Evolutionary conservation across 139 green algal genomes (phyloP).

Genomic region (Pleodorina starrii): DNA sequence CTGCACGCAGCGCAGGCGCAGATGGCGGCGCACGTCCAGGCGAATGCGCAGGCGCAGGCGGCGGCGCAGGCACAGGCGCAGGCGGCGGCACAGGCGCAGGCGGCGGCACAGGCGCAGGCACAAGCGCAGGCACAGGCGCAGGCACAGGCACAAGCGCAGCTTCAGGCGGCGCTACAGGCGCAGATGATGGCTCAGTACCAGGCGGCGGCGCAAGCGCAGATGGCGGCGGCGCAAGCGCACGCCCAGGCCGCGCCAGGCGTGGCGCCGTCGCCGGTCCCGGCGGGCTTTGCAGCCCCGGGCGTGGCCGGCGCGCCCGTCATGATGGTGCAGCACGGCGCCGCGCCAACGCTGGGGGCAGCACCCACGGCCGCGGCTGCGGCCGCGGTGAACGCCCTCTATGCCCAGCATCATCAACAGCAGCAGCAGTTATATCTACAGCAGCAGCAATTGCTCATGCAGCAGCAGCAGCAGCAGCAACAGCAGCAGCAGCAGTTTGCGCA

Average conservation of each 20-base stretch:
- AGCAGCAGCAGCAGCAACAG: conserved; percentile 34
- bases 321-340: background rate
- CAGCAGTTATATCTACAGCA: conserved; percentile 6
- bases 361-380: background rate
- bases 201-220: conserved; percentile 1
- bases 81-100: background rate
- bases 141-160: background rate
- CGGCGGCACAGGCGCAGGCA: background rate
- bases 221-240: background rate
- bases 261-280: background rate
- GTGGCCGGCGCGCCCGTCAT: background rate
- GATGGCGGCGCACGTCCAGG: no score
- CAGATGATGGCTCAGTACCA: background rate
- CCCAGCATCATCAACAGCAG: background rate
- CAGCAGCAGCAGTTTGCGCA: background rate
- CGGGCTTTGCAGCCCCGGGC: background rate
- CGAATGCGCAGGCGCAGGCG: background rate
- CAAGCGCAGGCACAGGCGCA: background rate
- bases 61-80: background rate
- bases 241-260: background rate
- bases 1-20: background rate
- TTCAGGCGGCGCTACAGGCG: background rate
- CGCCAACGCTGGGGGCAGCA: background rate
- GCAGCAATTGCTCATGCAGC: conserved; percentile 48
- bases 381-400: background rate